Percentiles rank a stretch among this genome's conserved stretches.
These are phyloP conservation scores for Arabis hirsuta DNA, from an alignment of 345 rosid species.

Conservation along the genomic window DNA sequence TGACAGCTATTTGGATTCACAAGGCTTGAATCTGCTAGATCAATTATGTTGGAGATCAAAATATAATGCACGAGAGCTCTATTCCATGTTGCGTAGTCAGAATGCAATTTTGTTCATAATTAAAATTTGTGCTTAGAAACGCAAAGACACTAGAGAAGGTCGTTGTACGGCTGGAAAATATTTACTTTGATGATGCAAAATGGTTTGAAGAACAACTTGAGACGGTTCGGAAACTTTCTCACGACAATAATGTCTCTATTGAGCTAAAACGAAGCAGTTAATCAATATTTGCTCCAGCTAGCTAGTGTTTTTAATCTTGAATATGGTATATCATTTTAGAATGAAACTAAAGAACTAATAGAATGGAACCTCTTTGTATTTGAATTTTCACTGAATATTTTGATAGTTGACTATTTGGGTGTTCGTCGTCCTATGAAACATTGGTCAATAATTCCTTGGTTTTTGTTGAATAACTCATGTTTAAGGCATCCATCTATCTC, in stretches of 20 bases:
- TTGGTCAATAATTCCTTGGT: too few species aligned
- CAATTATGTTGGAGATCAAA: conserved; percentile 10
- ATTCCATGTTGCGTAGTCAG: too few species aligned
- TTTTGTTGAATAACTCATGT: too few species aligned
- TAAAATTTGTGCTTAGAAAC: conserved; percentile 1
- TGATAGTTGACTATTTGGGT: too few species aligned
- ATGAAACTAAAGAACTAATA: too few species aligned
- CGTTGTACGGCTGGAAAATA: background rate
- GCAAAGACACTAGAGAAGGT: conserved; percentile 1
- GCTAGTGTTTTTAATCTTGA: background rate
- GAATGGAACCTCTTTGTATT: too few species aligned
- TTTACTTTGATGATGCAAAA: background rate
- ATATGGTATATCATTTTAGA: too few species aligned
- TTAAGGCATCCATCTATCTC: too few species aligned
- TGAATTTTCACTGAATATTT: too few species aligned
- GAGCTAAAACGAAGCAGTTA: background rate
- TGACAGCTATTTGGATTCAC: background rate
- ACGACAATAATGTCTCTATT: background rate
- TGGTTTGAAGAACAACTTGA: background rate
- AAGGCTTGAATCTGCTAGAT: background rate
- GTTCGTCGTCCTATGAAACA: too few species aligned
- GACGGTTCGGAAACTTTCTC: background rate
- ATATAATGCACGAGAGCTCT: background rate
- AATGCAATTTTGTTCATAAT: background rate
- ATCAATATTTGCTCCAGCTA: background rate